phyloP scores from a whole-genome alignment of 345 rosid genomes.

The Eucalyptus camaldulensis region DNA sequence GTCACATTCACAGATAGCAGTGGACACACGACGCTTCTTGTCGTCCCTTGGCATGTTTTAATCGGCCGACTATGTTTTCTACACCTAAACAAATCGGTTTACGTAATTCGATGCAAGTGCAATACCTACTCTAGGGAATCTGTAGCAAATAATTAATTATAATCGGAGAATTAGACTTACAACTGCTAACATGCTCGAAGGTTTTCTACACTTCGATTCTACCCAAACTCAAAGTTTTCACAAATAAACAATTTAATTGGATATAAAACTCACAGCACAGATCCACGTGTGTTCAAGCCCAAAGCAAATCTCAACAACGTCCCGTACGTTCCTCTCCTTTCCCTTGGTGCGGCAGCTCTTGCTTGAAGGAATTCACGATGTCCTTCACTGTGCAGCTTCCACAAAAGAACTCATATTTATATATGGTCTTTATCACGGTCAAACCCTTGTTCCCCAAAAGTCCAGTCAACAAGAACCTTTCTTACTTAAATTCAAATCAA shows the following conservation, averaged over 20 bases:
- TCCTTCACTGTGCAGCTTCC: not conserved
- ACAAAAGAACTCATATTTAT: too few species aligned
- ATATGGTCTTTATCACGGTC: not conserved
- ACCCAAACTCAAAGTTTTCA: not conserved
- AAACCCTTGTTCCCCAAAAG: not conserved
- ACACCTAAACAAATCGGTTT: too few species aligned
- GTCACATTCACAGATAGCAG: not conserved
- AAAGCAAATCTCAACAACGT: not conserved
- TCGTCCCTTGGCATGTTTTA: constrained; percentile 35
- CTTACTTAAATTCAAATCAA: not conserved
- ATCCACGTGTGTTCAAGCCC: not conserved
- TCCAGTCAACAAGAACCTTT: not conserved
- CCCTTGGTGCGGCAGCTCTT: not conserved
- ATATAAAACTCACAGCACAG: not conserved
- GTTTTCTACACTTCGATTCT: not conserved
- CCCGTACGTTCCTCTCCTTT: not conserved
- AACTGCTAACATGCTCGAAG: not conserved
- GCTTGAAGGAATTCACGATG: not conserved
- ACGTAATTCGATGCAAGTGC: rapidly evolving
- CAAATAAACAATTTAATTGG: not conserved
- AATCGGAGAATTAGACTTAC: not conserved
- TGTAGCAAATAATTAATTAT: rapidly evolving
- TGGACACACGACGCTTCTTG: constrained; percentile 2
- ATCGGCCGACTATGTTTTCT: not conserved
- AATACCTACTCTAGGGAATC: rapidly evolving